Evolutionary conservation across 441 rosid genomes (phyloP), one percentile per base, ranked within the genome.

Genomic region (Jatropha multifida): DNA sequence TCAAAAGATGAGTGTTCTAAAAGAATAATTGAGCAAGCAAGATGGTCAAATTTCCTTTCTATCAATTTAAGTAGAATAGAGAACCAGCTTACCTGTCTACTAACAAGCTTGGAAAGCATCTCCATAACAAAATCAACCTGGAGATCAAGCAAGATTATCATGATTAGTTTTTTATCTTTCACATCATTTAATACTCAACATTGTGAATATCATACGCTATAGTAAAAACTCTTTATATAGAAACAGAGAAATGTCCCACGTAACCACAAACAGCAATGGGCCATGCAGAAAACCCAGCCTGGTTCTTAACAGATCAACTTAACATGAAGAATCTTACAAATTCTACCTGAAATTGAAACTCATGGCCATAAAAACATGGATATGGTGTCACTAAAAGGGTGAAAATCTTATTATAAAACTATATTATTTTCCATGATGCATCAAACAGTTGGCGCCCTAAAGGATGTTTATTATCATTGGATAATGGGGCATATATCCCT

Each of bases 121-220:
- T 91, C 98, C 99, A 96, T 96, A 61, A 94, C 96, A 83, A 94
- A 96, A 84, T 92, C 96, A 82, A 96, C 98, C 97, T 96, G 86
- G 27, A 56, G 60, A 76, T 71, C 65, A 77, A 52, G 54, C 41
- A 68, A 9, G 20, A 63, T 41, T 49, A 63, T 63, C 38, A 49
- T 38, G 58, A 27, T 46, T 44, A 18, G 49, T 23, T 27, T 32
- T 49, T 38, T 20, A 48, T 18, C 56, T 72, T 27, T n/a, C 63
- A 68, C 27, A 73, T 12, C 9, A 71, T 68, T 56, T 48, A 48
- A 51, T 12, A 2, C 51, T 23, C 42, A 60, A 38, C 32, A 76
- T 66, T 75, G 32, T 69, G n/a, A 70, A 41, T 26, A 62, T 32
- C 56, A 38, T 18, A 49, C 51, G 14, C 8, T 20, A 3, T 9